Conservation (phyloP, 2,329 filamentous ascomycete genomes). For the Aspergillus texensis region DNA sequence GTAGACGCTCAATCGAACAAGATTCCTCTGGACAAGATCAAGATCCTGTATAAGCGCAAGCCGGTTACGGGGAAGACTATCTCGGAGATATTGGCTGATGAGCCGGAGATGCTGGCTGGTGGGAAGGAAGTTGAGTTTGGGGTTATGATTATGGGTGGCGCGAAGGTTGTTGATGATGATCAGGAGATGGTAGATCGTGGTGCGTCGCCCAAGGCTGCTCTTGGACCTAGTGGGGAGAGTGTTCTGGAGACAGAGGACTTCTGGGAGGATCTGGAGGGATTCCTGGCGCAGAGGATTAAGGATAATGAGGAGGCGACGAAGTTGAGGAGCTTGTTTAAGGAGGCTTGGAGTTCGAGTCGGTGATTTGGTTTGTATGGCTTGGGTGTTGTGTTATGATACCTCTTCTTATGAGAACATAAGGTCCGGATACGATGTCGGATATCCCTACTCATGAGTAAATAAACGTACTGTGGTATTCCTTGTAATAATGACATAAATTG, state of each 20-base stretch:
- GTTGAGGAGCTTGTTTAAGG: conserved; percentile 68
- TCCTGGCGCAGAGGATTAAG: conserved; percentile 76
- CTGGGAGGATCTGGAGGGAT: conserved; percentile 82
- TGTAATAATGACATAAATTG: not conserved
- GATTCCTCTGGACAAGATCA: conserved; percentile 70
- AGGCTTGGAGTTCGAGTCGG: conserved; percentile 58
- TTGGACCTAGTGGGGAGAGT: conserved; percentile 59
- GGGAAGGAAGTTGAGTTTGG: conserved; percentile 69
- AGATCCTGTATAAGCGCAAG: conserved; percentile 84
- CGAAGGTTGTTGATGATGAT: conserved; percentile 47
- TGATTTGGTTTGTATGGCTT: conserved; percentile 6
- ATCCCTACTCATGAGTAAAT: not conserved
- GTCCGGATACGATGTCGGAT: not conserved
- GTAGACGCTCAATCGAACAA: conserved; percentile 48
- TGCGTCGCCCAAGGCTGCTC: conserved; percentile 43
- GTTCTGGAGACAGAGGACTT: conserved; percentile 73
- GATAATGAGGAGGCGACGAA: conserved; percentile 68
- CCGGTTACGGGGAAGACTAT: conserved; percentile 79
- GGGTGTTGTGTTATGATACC: conserved; percentile 8
- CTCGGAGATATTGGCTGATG: conserved; percentile 67
- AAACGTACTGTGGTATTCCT: not conserved
- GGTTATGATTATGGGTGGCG: conserved; percentile 85
- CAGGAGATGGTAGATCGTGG: conserved; percentile 29
- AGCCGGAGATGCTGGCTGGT: conserved; percentile 44
- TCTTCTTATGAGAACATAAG: not conserved